Conservation (phyloP, 2,329 filamentous ascomycete species). For the Diaporthe sp. region DNA sequence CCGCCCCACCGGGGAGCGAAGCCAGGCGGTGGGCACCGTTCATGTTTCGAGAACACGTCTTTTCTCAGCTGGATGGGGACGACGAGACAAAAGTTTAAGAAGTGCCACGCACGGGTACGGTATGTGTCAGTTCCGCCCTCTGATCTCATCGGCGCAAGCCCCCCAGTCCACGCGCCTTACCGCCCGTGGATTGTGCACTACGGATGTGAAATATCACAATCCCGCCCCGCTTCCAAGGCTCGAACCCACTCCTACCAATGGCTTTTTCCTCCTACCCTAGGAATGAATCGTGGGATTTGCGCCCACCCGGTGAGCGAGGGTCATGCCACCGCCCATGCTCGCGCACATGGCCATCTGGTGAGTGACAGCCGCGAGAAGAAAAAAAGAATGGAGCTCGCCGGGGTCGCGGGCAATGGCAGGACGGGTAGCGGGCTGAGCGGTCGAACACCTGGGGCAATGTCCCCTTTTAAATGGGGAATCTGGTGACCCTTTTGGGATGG, state of each 20-base stretch:
- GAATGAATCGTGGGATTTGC: constrained; percentile 15
- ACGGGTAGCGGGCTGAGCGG: constrained; percentile 29
- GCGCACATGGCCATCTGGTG: constrained; percentile 30
- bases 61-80: constrained; percentile 9
- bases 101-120: constrained; percentile 6
- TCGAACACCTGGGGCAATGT: constrained; percentile 33
- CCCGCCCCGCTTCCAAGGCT: constrained; percentile 30
- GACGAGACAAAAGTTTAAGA: constrained; percentile 21
- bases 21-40: constrained; percentile 24
- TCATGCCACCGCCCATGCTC: constrained; percentile 23
- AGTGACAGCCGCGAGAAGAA: not conserved
- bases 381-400: not conserved
- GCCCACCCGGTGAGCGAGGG: constrained; percentile 12
- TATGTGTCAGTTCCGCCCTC: constrained; percentile 28
- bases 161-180: constrained; percentile 30
- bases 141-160: constrained; percentile 19
- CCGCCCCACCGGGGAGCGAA: constrained; percentile 21
- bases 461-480: constrained; percentile 29
- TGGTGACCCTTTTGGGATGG: constrained; percentile 34
- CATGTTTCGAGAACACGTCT: constrained; percentile 34
- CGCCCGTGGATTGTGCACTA: constrained; percentile 29
- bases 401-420: constrained; percentile 1
- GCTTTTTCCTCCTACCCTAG: constrained; percentile 10
- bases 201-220: constrained; percentile 39
- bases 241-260: not conserved